Evolutionary conservation across 306 rosid species (phyloP), one percentile per base, ranked within the genome.

Genomic region (Vigna nakashimae): DNA sequence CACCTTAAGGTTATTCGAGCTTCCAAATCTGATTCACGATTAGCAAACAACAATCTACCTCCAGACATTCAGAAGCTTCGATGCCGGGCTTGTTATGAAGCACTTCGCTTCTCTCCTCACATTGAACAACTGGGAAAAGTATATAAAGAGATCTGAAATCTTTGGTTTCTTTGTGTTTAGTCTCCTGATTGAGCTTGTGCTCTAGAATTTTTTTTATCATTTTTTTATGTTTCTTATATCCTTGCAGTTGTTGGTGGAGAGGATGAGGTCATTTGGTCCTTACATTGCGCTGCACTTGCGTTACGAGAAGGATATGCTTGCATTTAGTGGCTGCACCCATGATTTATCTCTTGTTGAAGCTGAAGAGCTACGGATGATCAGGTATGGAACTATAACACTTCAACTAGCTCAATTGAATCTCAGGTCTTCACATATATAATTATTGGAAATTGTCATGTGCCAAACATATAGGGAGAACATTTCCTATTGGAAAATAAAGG

Each of bases 281-380:
- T 92, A 90, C 63, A 91, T 95, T 79, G 98, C 99, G 57, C 69
- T 95, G 77, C 99, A 92, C 88, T 84, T 95, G 78, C 97, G 99
- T 34, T 95, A 82, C 57, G 99, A 95, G 91, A 93, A 95, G 89
- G 99, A 95, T 82, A 87, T 92, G 98, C 97, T 95, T 81, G 93
- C 99, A 80, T 95, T 95, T 87, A 95, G 98, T 78, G 98, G 99
- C 74, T 95, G 98, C 80, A 92, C 99, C 1, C 91, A 95, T 69
- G 88, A 85, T 75, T 84, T 95, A 81, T 92, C 96, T 75, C 84
- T 77, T 16, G 80, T 63, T 58, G 97, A 95, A 86, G 97, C 99
- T 63, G 90, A 92, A 42, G 99, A 95, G 78, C 91, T 95, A 55
- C 85, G 84, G 78, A 68, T 63, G 57, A 91, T 90, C 63, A 89